A percentile compares a stretch with the other conserved stretches of the same genome.
phyloP scores from a whole-genome alignment of 2,329 filamentous ascomycete genomes.

The Verticillium nubilum region DNA sequence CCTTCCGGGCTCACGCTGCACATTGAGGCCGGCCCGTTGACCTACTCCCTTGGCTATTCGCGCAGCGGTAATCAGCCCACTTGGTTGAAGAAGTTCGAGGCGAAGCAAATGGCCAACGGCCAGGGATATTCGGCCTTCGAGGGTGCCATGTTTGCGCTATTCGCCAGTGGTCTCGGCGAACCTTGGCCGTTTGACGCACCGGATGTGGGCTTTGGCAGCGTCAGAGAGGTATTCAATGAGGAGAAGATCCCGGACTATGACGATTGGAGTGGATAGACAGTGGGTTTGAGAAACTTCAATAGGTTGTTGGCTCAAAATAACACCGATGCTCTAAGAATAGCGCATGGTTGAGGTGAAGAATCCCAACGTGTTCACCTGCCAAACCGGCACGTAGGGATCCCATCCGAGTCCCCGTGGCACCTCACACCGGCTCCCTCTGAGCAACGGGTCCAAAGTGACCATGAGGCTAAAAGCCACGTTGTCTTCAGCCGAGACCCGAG shows the following conservation, averaged over 20 bases:
- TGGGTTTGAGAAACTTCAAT: not conserved
- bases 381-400: not conserved
- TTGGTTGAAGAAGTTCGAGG: conserved; percentile 13
- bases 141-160: conserved; percentile 17
- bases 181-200: conserved; percentile 16
- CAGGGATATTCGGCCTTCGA: conserved; percentile 13
- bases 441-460: not conserved
- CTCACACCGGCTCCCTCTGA: not conserved
- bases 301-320: not conserved
- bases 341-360: not conserved
- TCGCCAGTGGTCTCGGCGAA: conserved; percentile 15
- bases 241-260: conserved; percentile 10
- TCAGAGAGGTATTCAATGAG: conserved; percentile 15
- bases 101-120: conserved; percentile 6
- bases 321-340: not conserved
- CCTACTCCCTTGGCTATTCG: conserved; percentile 17
- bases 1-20: conserved; percentile 10
- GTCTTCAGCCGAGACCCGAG: conserved; percentile 21
- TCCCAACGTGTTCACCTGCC: not conserved
- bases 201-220: conserved; percentile 14
- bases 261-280: not conserved
- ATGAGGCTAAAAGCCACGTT: conserved; percentile 18
- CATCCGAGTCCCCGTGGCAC: not conserved
- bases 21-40: conserved; percentile 14
- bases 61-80: not conserved